Evolutionary conservation across 2,329 filamentous ascomycete genomes (phyloP).

Genomic region (Lasiodiplodia sp.): DNA sequence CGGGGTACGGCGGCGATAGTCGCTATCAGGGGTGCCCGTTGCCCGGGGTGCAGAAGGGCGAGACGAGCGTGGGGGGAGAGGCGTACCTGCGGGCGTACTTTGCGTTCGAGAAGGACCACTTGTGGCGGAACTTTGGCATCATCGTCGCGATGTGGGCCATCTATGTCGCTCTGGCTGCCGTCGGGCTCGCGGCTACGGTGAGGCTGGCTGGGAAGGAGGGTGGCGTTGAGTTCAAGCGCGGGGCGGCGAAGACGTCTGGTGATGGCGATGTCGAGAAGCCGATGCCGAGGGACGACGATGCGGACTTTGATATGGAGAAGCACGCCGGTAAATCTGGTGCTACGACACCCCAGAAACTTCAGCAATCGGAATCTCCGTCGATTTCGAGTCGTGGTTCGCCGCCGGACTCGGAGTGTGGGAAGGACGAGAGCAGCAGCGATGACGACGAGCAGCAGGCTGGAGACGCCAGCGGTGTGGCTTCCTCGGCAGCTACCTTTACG

Average conservation of each 20-base stretch:
- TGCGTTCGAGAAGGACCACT: constrained; percentile 61
- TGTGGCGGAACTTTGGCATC: constrained; percentile 67
- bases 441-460: neutral
- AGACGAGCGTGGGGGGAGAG: constrained; percentile 59
- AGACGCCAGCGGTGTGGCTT: no score
- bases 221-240: constrained; percentile 68
- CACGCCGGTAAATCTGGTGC: neutral
- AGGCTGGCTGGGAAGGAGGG: constrained; percentile 65
- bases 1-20: constrained; percentile 49
- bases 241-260: constrained; percentile 35
- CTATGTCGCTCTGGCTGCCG: constrained; percentile 55
- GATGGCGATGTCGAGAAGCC: neutral
- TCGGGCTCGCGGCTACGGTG: constrained; percentile 59
- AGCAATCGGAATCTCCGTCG: neutral
- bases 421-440: constrained; percentile 1
- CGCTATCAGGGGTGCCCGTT: constrained; percentile 66
- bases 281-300: neutral
- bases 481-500: constrained; percentile 60
- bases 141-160: constrained; percentile 59
- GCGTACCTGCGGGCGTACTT: constrained; percentile 64
- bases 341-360: neutral
- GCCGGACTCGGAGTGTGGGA: neutral
- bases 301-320: neutral
- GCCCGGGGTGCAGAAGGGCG: constrained; percentile 62
- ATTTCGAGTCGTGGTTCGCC: neutral